Base-by-base conservation (phyloP, 805 yeast species). In the Grigorovia yakushimaensis region DNA sequence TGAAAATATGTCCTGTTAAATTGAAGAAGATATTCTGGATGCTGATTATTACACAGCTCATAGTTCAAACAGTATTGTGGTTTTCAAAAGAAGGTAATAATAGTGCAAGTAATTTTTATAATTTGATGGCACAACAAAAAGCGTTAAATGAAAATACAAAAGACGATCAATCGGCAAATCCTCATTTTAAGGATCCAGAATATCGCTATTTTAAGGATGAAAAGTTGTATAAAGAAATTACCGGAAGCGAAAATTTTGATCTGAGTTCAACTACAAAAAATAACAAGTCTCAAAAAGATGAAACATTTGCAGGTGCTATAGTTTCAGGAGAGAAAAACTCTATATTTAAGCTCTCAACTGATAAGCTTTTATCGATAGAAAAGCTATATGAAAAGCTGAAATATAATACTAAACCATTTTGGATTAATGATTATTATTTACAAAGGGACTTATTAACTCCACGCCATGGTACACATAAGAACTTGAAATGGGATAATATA, bases 341-440 rank as follows among this genome's bases (percentile, higher is more conserved):
- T 27, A 10, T 27, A 10, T 4, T 15, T 27, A 27, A 27, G 13
- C 13, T 27, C 4, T 10, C 33, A 10, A 27, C 5, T 27, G 33
- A 27, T 7, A 27, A 27, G 10, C 13, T 27, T 7, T 10, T 15
- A 27, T 27, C 33, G 15, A 27, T 27, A 10, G 13, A 27, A 27
- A 52, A 13, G 48, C 45, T 58, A 17, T 60, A 54, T 45, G 47
- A 50, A 19, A 59, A 54, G 45, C 42, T 57, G 39, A 50, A 51
- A 42, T 62, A 48, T 41, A 52, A 55, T 37, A 54, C 61, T 8
- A 33, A 36, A 8, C 42, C 52, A 15, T 22, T 44, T 27, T 60
- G 62, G 59, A 37, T 55, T 7, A 55, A 56, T 41, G 41, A 44
- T n/a, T 61, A 57, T 42, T 47, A 48, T 37, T 45, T 61, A 48